Evolutionary conservation across 2,329 filamentous ascomycete species (phyloP).

Genomic region (Torrubiella hemipterigena): DNA sequence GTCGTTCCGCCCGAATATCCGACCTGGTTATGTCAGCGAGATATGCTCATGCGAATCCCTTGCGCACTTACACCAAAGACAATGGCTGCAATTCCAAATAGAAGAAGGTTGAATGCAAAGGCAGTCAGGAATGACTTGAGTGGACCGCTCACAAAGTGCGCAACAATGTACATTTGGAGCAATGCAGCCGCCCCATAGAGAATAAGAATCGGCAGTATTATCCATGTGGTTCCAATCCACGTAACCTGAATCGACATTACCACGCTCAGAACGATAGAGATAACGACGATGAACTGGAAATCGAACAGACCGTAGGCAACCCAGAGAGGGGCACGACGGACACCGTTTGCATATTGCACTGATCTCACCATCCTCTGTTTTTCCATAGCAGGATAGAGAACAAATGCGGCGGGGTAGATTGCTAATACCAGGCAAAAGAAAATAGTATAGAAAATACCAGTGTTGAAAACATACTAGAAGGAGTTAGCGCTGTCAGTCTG

Average conservation of each 20-base stretch:
- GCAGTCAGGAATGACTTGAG: constrained; percentile 58
- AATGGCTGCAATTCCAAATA: constrained; percentile 58
- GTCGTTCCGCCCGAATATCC: too few relatives aligned
- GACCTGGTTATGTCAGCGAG: too few relatives aligned
- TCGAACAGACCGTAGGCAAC: constrained; percentile 68
- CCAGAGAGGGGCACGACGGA: constrained; percentile 67
- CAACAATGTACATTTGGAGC: constrained; percentile 55
- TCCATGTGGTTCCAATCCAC: constrained; percentile 61
- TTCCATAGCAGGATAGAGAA: constrained; percentile 71
- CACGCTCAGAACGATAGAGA: constrained; percentile 49
- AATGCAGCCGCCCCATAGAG: constrained; percentile 67
- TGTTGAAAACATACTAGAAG: constrained; percentile 34
- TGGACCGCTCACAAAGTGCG: constrained; percentile 49
- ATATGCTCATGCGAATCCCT: too few relatives aligned
- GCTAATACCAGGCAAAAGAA: constrained; percentile 61
- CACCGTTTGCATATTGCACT: constrained; percentile 78
- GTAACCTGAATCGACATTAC: constrained; percentile 49
- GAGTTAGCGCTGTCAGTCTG: constrained; percentile 1
- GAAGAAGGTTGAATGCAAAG: constrained; percentile 52
- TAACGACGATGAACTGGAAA: constrained; percentile 53
- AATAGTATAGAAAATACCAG: constrained; percentile 54
- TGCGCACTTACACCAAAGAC: constrained; percentile 31
- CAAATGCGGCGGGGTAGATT: constrained; percentile 52
- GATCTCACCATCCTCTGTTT: constrained; percentile 62
- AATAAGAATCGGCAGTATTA: constrained; percentile 64